These are phyloP conservation scores for Ophiostoma populinum DNA, from an alignment of 2,329 filamentous ascomycete species.

Conservation along the genomic window DNA sequence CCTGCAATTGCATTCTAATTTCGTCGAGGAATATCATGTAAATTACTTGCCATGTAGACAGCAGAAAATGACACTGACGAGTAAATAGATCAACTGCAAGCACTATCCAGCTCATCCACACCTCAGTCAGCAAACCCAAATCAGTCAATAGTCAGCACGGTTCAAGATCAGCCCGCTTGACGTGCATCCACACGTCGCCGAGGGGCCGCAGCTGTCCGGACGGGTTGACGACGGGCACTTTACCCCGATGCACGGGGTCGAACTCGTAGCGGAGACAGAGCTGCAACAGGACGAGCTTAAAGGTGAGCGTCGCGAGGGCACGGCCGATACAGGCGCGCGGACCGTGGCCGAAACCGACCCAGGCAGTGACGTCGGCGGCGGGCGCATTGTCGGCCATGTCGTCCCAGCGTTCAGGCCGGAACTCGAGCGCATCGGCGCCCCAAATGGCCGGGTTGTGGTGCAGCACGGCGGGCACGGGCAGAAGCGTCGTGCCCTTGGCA, in stretches of 20 bases:
- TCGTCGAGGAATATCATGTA: too few relatives aligned
- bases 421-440: constrained; percentile 13
- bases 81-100: too few relatives aligned
- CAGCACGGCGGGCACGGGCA: constrained; percentile 11
- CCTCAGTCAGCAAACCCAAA: too few relatives aligned
- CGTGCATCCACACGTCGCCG: constrained; percentile 3
- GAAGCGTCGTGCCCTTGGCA: constrained; percentile 13
- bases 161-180: background rate
- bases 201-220: constrained; percentile 7
- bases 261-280: constrained; percentile 16
- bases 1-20: too few relatives aligned
- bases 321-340: constrained; percentile 23
- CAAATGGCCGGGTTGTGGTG: constrained; percentile 13
- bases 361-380: constrained; percentile 16
- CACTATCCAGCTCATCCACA: too few relatives aligned
- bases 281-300: constrained; percentile 20
- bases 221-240: constrained; percentile 5
- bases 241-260: background rate
- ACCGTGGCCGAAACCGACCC: constrained; percentile 21
- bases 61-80: too few relatives aligned
- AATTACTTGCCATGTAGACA: too few relatives aligned
- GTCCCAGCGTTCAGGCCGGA: constrained; percentile 14
- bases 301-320: constrained; percentile 19
- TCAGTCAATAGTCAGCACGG: too few relatives aligned
- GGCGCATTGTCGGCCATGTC: constrained; percentile 11